These are phyloP conservation scores for Penicillium cinerascens DNA, from an alignment of 495 filamentous ascomycete genomes.

Conservation along the genomic window DNA sequence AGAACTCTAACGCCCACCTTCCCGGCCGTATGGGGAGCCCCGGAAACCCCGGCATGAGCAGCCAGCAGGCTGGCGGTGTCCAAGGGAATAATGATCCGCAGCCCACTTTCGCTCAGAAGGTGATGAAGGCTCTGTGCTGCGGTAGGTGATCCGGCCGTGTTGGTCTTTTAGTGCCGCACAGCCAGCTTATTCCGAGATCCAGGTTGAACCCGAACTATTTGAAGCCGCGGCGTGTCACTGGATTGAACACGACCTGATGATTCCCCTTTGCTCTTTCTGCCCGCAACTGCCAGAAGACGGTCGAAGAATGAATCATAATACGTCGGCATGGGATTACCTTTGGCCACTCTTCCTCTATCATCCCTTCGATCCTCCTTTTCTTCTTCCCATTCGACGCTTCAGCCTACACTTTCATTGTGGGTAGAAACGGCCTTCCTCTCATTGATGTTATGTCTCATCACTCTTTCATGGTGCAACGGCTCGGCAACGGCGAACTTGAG, in stretches of 20 bases:
- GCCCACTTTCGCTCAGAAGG: slow-evolving; percentile 56
- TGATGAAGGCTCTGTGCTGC: slow-evolving; percentile 81
- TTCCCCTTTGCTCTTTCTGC: slow-evolving; percentile 23
- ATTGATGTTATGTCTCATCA: slow-evolving; percentile 37
- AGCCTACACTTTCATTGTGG: slow-evolving; percentile 23
- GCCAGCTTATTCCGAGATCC: slow-evolving; percentile 23
- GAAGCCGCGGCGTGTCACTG: slow-evolving; percentile 15
- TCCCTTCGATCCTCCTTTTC: slow-evolving; percentile 15
- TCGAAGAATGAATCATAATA: slow-evolving; percentile 13
- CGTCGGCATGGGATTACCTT: slow-evolving; percentile 23
- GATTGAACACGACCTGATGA: slow-evolving; percentile 11
- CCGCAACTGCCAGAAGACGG: slow-evolving; percentile 28
- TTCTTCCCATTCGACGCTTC: slow-evolving; percentile 27
- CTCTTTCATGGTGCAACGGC: slow-evolving; percentile 45
- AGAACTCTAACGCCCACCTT: slow-evolving; percentile 82
- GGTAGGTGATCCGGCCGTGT: slow-evolving; percentile 50
- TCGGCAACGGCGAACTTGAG: slow-evolving; percentile 42
- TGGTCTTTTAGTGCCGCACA: slow-evolving; percentile 6
- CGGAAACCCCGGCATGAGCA: slow-evolving; percentile 52
- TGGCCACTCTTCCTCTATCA: slow-evolving; percentile 11
- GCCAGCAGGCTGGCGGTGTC: slow-evolving; percentile 40
- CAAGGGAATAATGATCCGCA: slow-evolving; percentile 46
- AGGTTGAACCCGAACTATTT: slow-evolving; percentile 30
- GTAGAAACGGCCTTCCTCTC: slow-evolving; percentile 29
- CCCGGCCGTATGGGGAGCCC: slow-evolving; percentile 59